phyloP scores from a whole-genome alignment of 1,139 yeast genomes.

The Zygoascus meyerae region DNA sequence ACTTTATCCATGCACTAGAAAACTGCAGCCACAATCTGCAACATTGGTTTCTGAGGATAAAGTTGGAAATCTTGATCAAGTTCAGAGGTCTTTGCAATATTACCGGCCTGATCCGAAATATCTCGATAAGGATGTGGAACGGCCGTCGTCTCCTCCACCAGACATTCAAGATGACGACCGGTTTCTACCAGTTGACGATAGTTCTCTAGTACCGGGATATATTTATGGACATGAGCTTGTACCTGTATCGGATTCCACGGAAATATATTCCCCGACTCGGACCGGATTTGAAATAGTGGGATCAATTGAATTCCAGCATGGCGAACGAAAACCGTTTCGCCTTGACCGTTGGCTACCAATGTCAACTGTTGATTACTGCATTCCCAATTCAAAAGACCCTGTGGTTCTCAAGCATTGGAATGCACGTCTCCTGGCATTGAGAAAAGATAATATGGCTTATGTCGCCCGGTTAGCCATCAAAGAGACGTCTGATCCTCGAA shows the following conservation, averaged over 20 bases:
- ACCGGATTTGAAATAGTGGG: constrained; percentile 10
- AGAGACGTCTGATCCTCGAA: constrained; percentile 39
- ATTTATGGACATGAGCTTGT: constrained; percentile 63
- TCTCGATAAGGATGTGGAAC: constrained; percentile 12
- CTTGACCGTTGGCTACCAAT: constrained; percentile 57
- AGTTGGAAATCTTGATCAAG: constrained; percentile 2
- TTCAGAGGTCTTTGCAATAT: constrained; percentile 15
- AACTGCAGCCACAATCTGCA: constrained; percentile 33
- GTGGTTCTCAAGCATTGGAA: constrained; percentile 44
- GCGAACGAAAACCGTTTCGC: constrained; percentile 12
- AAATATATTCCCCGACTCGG: constrained; percentile 22
- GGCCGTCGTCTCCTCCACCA: neutral
- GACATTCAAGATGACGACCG: constrained; percentile 11
- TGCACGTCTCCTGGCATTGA: constrained; percentile 52
- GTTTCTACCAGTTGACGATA: constrained; percentile 13
- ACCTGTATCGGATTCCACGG: constrained; percentile 42
- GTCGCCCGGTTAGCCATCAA: constrained; percentile 58
- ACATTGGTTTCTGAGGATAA: constrained; percentile 33
- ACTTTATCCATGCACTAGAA: constrained; percentile 58
- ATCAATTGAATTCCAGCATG: constrained; percentile 7
- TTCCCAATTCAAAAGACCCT: constrained; percentile 44
- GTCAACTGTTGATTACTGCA: constrained; percentile 53
- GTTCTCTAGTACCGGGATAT: constrained; percentile 46
- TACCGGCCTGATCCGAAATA: constrained; percentile 20
- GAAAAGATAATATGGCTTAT: constrained; percentile 45